These are phyloP conservation scores for Penicillium longicatenatum DNA, from an alignment of 495 filamentous ascomycete species.

Conservation along the genomic window DNA sequence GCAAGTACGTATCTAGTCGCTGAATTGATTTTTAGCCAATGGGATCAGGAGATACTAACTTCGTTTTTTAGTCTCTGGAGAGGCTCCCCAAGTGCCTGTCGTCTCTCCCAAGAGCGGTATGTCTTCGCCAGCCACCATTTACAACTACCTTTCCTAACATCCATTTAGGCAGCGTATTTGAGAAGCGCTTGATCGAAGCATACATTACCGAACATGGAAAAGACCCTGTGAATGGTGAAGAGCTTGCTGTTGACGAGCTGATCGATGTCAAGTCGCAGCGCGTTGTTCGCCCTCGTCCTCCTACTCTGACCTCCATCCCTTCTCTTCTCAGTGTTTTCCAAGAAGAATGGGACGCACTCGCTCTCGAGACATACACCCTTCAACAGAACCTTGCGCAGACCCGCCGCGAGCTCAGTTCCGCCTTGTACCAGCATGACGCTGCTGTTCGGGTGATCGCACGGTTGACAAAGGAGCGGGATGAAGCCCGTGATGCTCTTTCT, in stretches of 20 bases:
- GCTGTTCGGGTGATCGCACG: conserved; percentile 91
- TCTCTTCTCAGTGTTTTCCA: conserved; percentile 96
- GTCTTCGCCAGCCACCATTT: conserved; percentile 30
- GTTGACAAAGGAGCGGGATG: conserved; percentile 84
- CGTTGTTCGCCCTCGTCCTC: conserved; percentile 84
- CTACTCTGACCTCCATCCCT: conserved; percentile 94
- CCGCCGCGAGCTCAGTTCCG: conserved; percentile 87
- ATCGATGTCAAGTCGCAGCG: conserved; percentile 81
- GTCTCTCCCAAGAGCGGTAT: conserved; percentile 91
- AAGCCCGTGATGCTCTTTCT: conserved; percentile 89
- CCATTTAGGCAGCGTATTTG: conserved; percentile 76
- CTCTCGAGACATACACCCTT: conserved; percentile 85
- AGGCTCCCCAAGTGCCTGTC: conserved; percentile 93
- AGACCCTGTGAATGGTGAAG: conserved; percentile 90
- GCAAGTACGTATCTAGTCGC: conserved; percentile 60
- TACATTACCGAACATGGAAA: conserved; percentile 94
- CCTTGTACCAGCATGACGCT: conserved; percentile 95
- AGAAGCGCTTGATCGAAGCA: conserved; percentile 91
- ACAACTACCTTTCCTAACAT: conserved; percentile 29
- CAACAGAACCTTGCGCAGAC: conserved; percentile 86
- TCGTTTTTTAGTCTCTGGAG: conserved; percentile 77
- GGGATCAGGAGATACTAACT: conserved; percentile 13
- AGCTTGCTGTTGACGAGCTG: conserved; percentile 81
- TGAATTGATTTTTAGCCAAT: conserved; percentile 15
- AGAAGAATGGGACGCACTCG: conserved; percentile 95